Evolutionary conservation across 2,329 filamentous ascomycete genomes (phyloP).

Genomic region (Dichotomopilus funicola): DNA sequence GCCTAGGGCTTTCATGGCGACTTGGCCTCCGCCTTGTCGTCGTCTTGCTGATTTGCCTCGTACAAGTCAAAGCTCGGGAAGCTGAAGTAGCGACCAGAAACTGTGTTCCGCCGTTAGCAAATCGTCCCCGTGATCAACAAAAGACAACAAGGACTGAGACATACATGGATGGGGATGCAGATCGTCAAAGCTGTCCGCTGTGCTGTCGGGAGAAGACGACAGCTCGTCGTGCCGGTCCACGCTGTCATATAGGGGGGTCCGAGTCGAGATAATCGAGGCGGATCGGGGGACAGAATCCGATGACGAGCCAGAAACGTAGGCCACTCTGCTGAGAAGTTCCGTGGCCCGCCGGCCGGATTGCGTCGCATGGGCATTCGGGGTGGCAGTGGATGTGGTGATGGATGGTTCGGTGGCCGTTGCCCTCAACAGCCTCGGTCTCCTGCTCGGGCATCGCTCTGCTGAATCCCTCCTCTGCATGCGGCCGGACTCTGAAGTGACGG

Average conservation of each 20-base stretch:
- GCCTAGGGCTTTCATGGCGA: slow-evolving; percentile 22
- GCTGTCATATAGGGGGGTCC: slow-evolving; percentile 32
- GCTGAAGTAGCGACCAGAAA: slow-evolving; percentile 58
- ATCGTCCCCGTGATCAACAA: neutral
- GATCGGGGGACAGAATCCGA: slow-evolving; percentile 28
- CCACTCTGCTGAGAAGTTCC: slow-evolving; percentile 49
- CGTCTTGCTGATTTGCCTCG: slow-evolving; percentile 41
- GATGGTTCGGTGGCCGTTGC: slow-evolving; percentile 52
- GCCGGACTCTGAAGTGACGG: slow-evolving; percentile 31
- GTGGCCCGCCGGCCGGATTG: slow-evolving; percentile 46
- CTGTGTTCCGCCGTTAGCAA: slow-evolving; percentile 23
- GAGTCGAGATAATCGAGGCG: slow-evolving; percentile 31
- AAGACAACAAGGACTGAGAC: neutral
- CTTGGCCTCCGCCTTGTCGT: slow-evolving; percentile 32
- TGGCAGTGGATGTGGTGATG: slow-evolving; percentile 49
- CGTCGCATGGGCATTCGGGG: slow-evolving; percentile 43
- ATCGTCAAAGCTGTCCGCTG: slow-evolving; percentile 25
- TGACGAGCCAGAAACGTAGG: slow-evolving; percentile 40
- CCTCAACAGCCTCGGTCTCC: slow-evolving; percentile 48
- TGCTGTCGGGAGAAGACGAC: slow-evolving; percentile 27
- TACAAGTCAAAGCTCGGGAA: slow-evolving; percentile 69
- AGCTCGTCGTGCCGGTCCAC: slow-evolving; percentile 22
- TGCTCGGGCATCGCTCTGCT: slow-evolving; percentile 34
- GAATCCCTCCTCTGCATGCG: slow-evolving; percentile 34
- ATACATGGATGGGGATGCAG: slow-evolving; percentile 21